These are phyloP conservation scores for Suillus bovinus DNA, from an alignment of 768 basidiomycete genomes.

Conservation along the genomic window DNA sequence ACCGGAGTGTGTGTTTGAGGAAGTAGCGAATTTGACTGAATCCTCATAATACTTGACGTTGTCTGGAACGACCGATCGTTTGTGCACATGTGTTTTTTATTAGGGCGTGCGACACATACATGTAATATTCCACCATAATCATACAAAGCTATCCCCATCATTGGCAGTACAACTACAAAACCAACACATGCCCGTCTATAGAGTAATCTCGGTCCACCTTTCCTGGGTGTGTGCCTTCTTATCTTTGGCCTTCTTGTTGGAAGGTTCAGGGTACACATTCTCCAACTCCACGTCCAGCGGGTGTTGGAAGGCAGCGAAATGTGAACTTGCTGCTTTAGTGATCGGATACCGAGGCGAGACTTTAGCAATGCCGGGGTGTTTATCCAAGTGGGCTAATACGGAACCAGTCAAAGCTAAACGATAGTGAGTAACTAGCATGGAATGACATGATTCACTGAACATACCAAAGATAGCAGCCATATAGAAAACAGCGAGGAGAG, in stretches of 20 bases:
- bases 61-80: neutral
- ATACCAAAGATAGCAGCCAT: slow-evolving; percentile 28
- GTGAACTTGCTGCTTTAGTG: slow-evolving; percentile 35
- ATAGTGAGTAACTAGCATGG: slow-evolving; percentile 3
- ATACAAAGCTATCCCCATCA: slow-evolving; percentile 12
- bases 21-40: neutral
- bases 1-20: slow-evolving; percentile 35
- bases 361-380: slow-evolving; percentile 23
- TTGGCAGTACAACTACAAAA: neutral
- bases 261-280: slow-evolving; percentile 17
- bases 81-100: neutral
- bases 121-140: slow-evolving; percentile 13
- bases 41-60: neutral
- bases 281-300: slow-evolving; percentile 20
- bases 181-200: neutral
- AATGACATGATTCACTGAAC: slow-evolving; percentile 8
- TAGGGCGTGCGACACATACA: neutral
- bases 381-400: slow-evolving; percentile 30
- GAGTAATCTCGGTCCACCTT: slow-evolving; percentile 26
- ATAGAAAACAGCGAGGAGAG: slow-evolving; percentile 32
- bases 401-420: slow-evolving; percentile 23
- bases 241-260: slow-evolving; percentile 14
- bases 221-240: neutral
- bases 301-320: slow-evolving; percentile 22
- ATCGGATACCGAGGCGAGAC: slow-evolving; percentile 26